Base-by-base conservation (phyloP, 2,329 filamentous ascomycete species). In the Penicillium digitatum region DNA sequence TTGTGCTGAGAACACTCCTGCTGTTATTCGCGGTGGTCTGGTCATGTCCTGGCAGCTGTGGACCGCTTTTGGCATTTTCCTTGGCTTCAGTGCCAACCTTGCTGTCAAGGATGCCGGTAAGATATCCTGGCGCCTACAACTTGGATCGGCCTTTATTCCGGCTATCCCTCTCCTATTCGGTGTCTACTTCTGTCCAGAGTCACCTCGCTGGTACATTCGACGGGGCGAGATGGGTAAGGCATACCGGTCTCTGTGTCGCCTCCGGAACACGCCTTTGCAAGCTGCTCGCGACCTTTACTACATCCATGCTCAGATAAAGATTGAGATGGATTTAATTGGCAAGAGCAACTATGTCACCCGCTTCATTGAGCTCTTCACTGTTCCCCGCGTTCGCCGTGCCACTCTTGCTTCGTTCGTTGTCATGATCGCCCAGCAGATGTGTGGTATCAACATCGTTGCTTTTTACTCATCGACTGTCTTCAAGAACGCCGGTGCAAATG, bases 371-470 rank as follows among this genome's bases (percentile, higher is more conserved):
- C 69, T 83, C 0, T 79, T 79, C 58, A 79, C 77, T 12, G 75
- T 79, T 48, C 77, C 77, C 6, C 74, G 77, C 18, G 71, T 79
- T 52, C 74, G 77, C 37, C 76, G 77, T 38, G 90, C 90, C 3
- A 92, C 86, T 3, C 79, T 88, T 29, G 90, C 89, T 6, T 87
- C 89, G 0, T 88, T 86, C 60, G 84, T 85, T 1, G 88, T 93
- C 62, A 95, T 95, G 90, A 85, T 88, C 64, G 85, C 84, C 0
- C 86, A 88, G 70, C 85, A 88, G 70, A 85, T 88, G 81, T 87
- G 85, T 63, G 82, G 81, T 73, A 79, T 88, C 70, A 89, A 89
- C 67, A 87, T 90, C 54, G 87, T 90, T 52, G 85, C 87, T 0
- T 90, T 90, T 70, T 90, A 91, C 72, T 87, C 83, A 0, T 85